These are phyloP conservation scores for Sphagnurus paluster DNA, from an alignment of 1,284 basidiomycete genomes.

Conservation along the genomic window DNA sequence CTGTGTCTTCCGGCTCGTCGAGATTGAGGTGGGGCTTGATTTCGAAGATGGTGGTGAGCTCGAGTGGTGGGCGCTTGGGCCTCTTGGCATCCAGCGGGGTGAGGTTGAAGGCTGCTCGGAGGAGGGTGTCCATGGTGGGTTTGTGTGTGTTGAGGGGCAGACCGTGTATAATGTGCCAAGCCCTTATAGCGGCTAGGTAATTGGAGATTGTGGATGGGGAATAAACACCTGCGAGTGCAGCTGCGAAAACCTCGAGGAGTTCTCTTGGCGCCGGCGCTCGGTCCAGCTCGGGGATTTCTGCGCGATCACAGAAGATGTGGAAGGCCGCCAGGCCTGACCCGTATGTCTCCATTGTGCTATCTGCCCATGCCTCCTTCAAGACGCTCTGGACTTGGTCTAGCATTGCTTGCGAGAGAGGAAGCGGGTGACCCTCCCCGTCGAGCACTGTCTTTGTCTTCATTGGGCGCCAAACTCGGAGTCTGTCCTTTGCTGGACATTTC, in stretches of 20 bases:
- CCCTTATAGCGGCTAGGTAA: conserved; percentile 27
- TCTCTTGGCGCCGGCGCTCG: conserved; percentile 1
- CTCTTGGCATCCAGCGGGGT: conserved; percentile 23
- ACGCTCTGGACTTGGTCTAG: too few species aligned
- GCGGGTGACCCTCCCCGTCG: background rate
- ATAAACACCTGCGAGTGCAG: conserved; percentile 6
- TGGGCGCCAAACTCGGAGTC: conserved; percentile 5
- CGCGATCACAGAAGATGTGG: conserved; percentile 23
- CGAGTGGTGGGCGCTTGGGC: conserved; percentile 24
- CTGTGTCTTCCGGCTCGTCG: conserved; percentile 26
- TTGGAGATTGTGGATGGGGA: conserved; percentile 20
- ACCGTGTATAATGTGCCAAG: conserved; percentile 40
- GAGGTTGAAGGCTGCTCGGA: conserved; percentile 21
- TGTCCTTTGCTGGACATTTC: conserved; percentile 4
- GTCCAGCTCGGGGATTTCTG: conserved; percentile 5
- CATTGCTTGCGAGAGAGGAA: too few species aligned
- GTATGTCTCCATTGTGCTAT: conserved; percentile 14
- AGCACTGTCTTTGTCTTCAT: background rate
- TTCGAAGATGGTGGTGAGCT: conserved; percentile 16
- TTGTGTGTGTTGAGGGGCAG: conserved; percentile 24
- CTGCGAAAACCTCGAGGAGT: conserved; percentile 11
- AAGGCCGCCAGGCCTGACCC: conserved; percentile 17
- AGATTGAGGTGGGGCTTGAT: conserved; percentile 22
- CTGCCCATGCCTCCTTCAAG: conserved; percentile 16
- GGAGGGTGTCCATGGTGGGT: conserved; percentile 21